Conservation (phyloP, 2,329 filamentous ascomycete genomes). For the Ophiosphaerella herpotricha region DNA sequence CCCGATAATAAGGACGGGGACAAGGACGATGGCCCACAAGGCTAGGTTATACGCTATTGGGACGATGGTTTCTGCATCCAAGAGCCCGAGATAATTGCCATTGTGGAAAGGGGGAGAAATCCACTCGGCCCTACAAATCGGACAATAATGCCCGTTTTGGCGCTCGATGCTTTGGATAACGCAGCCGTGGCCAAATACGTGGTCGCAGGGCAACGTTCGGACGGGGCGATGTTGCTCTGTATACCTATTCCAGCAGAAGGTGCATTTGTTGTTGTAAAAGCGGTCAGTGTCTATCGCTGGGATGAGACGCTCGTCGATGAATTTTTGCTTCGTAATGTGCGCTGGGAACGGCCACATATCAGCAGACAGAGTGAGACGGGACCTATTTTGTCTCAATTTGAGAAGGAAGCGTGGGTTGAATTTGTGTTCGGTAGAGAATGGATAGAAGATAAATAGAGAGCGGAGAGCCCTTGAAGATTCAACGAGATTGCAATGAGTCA, state of each 20-base stretch:
- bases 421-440: too few relatives aligned
- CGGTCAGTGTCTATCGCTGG: conserved; percentile 13
- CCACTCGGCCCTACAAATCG: conserved; percentile 8
- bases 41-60: too few relatives aligned
- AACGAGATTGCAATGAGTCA: too few relatives aligned
- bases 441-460: too few relatives aligned
- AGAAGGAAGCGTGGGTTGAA: too few relatives aligned
- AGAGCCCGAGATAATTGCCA: too few relatives aligned
- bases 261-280: conserved; percentile 18
- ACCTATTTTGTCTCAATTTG: too few relatives aligned
- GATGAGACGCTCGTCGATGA: conserved; percentile 9
- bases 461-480: too few relatives aligned
- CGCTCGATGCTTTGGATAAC: conserved; percentile 3
- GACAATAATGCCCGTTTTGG: conserved; percentile 10
- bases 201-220: conserved; percentile 17
- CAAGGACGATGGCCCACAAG: too few relatives aligned
- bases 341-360: conserved; percentile 4
- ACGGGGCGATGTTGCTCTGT: conserved; percentile 13
- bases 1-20: too few relatives aligned
- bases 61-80: too few relatives aligned
- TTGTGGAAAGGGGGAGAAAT: background rate
- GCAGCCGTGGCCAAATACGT: conserved; percentile 19
- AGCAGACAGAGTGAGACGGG: background rate
- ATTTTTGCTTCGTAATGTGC: conserved; percentile 4
- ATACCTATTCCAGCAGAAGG: conserved; percentile 18